Evolutionary conservation across 2,329 filamentous ascomycete genomes (phyloP), one percentile per base, ranked within the genome.

Genomic region (Pyricularia grisea): DNA sequence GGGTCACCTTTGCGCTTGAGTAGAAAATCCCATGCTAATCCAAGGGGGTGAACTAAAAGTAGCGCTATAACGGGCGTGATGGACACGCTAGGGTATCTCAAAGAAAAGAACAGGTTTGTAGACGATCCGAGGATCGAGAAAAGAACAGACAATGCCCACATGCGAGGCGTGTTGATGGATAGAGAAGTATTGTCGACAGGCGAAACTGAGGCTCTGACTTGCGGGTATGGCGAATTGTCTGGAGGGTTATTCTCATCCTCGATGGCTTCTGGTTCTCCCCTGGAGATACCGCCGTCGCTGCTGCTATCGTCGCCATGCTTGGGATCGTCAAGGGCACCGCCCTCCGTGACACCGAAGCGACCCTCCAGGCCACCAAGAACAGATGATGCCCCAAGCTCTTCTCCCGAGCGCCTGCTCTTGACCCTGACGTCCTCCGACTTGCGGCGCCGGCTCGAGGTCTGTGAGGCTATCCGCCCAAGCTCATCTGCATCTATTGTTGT

Each of bases 51-150:
- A 65, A 93, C 92, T 69, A 97, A 87, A 70, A 96, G 83, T 74
- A 95, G 84, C 33, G 92, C 92, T 81, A 97, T 96, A 73, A 97
- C 91, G 58, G 92, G 92, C 27, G 92, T 94, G 75, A 96, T 94
- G 71, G 91, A 91, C 77, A 96, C 92, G 78, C 92, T 95, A 31
- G 93, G 93, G 83, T 95, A 96, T 85, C 93, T 87, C 76, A 96
- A 82, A 50, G 92, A 94, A 82, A 96, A 97, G 81, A 96, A 95
- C 60, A 96, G 81, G 78, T 95, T 95, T 50, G 91, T 93, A 2
- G 91, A 91, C 65, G 92, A 94, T 71, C 92, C 92, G 58, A 93
- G 85, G 55, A 95, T 84, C 10, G 92, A 90, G 77, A 95, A 95
- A 11, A 95, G 76, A 50, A 92, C 84, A n/a, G 92, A 93, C 23